Conservation (phyloP, 2,329 filamentous ascomycete genomes). For the Nannizzia gypsea region DNA sequence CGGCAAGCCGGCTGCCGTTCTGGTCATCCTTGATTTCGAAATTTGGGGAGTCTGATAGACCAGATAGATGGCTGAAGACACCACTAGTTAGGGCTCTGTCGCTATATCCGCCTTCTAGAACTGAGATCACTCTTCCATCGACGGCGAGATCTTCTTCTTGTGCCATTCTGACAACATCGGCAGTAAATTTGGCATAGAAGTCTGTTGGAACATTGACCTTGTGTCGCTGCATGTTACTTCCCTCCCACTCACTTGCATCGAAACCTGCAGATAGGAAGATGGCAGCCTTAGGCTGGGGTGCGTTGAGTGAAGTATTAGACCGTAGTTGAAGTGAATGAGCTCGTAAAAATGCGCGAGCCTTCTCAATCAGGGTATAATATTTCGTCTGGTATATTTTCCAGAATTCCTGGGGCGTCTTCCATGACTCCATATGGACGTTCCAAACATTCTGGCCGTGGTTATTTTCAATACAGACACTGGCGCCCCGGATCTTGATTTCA, state of each 20-base stretch:
- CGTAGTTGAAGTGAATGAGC: conserved; percentile 55
- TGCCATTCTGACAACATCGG: conserved; percentile 71
- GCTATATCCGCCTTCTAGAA: conserved; percentile 92
- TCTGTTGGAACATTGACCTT: conserved; percentile 91
- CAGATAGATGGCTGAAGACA: conserved; percentile 78
- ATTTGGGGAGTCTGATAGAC: conserved; percentile 50
- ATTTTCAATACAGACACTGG: conserved; percentile 86
- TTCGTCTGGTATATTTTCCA: conserved; percentile 75
- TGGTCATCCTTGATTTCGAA: conserved; percentile 16
- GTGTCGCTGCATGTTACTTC: conserved; percentile 85
- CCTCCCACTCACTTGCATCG: conserved; percentile 92
- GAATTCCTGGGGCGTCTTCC: conserved; percentile 73
- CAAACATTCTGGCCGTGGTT: conserved; percentile 89
- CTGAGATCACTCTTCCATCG: conserved; percentile 79
- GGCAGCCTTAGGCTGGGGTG: conserved; percentile 61
- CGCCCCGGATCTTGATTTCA: conserved; percentile 81
- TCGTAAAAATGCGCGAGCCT: conserved; percentile 65
- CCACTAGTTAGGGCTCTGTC: conserved; percentile 81
- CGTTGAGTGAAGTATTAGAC: conserved; percentile 39
- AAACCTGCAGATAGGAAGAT: conserved; percentile 96
- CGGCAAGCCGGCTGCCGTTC: conserved; percentile 38
- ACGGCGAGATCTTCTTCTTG: conserved; percentile 65
- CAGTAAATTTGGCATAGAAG: conserved; percentile 85
- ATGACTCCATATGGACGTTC: conserved; percentile 88
- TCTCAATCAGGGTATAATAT: conserved; percentile 66